A percentile compares a stretch with the other conserved stretches of the same genome.
Evolutionary conservation across 2,329 filamentous ascomycete genomes (phyloP).

Genomic region (Aspergillus intermedius): DNA sequence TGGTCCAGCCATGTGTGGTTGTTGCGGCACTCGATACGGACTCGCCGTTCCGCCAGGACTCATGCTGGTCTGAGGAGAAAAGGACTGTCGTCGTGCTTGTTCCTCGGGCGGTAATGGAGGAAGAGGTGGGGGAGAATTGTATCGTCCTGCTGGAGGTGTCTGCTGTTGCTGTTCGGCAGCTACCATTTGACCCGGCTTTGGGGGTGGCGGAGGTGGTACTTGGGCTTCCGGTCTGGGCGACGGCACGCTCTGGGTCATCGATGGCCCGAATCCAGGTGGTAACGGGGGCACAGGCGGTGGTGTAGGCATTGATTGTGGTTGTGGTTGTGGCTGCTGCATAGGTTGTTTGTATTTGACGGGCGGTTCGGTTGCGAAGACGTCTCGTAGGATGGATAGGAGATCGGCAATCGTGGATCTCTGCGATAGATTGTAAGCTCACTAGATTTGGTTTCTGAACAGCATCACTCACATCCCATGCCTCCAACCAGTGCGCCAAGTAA

Average conservation of each 20-base stretch:
- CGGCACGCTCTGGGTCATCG: slow-evolving; percentile 15
- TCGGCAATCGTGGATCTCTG: slow-evolving; percentile 78
- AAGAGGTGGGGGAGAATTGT: slow-evolving; percentile 27
- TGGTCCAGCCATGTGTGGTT: slow-evolving; percentile 10
- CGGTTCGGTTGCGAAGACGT: slow-evolving; percentile 90
- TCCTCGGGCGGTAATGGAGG: slow-evolving; percentile 35
- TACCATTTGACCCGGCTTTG: slow-evolving; percentile 27
- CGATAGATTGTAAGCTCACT: neutral
- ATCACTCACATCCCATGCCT: slow-evolving; percentile 77
- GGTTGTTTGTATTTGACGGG: slow-evolving; percentile 70
- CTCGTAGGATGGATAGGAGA: slow-evolving; percentile 72
- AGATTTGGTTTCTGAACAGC: neutral
- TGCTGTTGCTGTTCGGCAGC: slow-evolving; percentile 12
- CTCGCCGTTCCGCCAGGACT: slow-evolving; percentile 10
- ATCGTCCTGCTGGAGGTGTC: slow-evolving; percentile 17
- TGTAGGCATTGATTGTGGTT: slow-evolving; percentile 30
- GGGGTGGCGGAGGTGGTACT: slow-evolving; percentile 30
- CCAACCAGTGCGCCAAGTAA: slow-evolving; percentile 82
- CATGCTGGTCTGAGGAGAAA: slow-evolving; percentile 7
- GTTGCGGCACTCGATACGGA: slow-evolving; percentile 9
- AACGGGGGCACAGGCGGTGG: slow-evolving; percentile 67
- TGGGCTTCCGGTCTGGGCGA: slow-evolving; percentile 12
- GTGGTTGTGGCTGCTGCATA: slow-evolving; percentile 27
- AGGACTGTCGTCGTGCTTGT: slow-evolving; percentile 13
- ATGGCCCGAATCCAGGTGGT: slow-evolving; percentile 56